Evolutionary conservation across 2,329 filamentous ascomycete species (phyloP), one percentile per base, ranked within the genome.

Genomic region (Diaporthe velutina): DNA sequence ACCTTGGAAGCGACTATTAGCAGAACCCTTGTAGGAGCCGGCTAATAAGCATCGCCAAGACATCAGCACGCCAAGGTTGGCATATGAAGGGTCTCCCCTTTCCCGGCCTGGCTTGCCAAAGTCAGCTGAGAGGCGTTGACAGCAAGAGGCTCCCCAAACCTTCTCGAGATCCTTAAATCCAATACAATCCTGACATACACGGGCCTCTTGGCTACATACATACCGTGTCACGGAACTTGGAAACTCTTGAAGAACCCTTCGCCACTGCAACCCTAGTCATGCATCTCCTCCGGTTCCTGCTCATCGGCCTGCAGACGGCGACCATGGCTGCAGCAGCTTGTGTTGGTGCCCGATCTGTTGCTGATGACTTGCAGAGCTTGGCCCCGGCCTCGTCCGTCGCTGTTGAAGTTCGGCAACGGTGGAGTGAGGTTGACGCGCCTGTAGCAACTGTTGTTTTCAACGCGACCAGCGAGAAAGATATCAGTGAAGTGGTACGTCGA

Each of bases 171-270:
- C 28, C 45, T 50, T 50, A 50, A 67, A 50, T 25, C 5, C 30
- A 67, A 67, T 28, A 50, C 13, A n/a, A 15, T 15, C 61, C 61
- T 50, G 61, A 48, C 61, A 19, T 52, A 35, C 61, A 50, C 45
- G 61, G 61, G 45, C 61, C 17, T 67, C 61, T 67, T 50, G 42
- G 61, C 61, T 50, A 38, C 61, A 52, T 35, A 52, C 61, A 48
- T 15, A 33, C 28, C 30, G 61, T 33, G 30, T 50, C 28, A 38
- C 42, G 13, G 61, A 50, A 38, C 28, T 48, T 64, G 40, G 35
- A 17, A 40, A 10, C 61, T n/a, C 19, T 30, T 35, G 25, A 50
- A 66, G 61, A 66, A 19, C 28, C 28, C n/a, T 17, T 50, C 22
- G 19, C 30, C 61, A n/a, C 22, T 67, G 61, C 61, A 67, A 67